Evolutionary conservation across 345 rosid species (phyloP).

Genomic region (Eucalyptus victrix): DNA sequence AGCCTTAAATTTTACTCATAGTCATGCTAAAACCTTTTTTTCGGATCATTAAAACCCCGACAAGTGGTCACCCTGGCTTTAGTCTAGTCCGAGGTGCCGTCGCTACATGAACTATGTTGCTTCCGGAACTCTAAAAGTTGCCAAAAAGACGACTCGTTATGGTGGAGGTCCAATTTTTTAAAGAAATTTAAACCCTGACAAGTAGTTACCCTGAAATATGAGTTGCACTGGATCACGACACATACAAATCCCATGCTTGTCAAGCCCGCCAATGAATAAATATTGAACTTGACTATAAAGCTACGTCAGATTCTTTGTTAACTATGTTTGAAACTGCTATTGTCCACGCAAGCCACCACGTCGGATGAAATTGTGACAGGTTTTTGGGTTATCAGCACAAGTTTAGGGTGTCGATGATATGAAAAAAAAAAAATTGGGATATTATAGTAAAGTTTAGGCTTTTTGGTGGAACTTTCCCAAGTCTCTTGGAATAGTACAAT

Average conservation of each 20-base stretch:
- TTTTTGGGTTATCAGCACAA: neutral
- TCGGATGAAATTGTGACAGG: neutral
- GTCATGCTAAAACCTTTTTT: too few species aligned
- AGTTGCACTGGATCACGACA: neutral
- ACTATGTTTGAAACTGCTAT: neutral
- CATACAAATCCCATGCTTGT: neutral
- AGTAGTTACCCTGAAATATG: neutral
- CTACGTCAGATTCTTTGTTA: neutral
- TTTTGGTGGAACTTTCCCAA: neutral
- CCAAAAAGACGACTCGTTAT: neutral
- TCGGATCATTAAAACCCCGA: neutral
- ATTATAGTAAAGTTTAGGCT: too few species aligned
- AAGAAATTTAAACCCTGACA: neutral
- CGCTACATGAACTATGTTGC: neutral
- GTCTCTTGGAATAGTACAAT: fast-evolving
- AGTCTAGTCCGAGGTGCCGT: neutral
- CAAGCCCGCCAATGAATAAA: neutral
- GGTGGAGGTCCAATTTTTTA: neutral
- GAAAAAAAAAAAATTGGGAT: neutral
- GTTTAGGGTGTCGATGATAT: neutral
- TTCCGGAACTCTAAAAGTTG: neutral
- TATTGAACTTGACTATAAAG: neutral
- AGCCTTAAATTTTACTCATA: too few species aligned
- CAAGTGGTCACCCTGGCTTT: neutral
- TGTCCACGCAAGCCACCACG: neutral